Percentiles rank a stretch among this genome's conserved stretches.
These are phyloP conservation scores for Furcasterigmium furcatum DNA, from an alignment of 2,329 filamentous ascomycete species.

Conservation along the genomic window DNA sequence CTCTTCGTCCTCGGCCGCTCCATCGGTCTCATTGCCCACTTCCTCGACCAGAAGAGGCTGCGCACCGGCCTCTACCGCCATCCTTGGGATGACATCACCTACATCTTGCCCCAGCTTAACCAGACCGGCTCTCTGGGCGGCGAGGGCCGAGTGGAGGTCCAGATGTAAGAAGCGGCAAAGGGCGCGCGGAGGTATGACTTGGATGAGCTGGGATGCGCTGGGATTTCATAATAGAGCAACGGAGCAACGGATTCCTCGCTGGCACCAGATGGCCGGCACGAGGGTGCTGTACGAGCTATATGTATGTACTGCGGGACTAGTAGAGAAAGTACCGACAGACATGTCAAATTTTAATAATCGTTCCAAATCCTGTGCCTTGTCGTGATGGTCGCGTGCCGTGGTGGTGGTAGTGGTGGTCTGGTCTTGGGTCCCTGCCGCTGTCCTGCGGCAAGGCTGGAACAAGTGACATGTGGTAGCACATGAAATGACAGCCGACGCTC, in stretches of 20 bases:
- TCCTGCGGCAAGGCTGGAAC: too few species aligned
- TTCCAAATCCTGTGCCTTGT: neutral
- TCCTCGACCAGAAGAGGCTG: constrained; percentile 99
- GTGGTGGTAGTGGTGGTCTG: too few species aligned
- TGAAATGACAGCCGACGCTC: too few species aligned
- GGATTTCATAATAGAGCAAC: constrained; percentile 6
- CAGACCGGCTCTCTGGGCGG: constrained; percentile 62
- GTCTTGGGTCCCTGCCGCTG: too few species aligned
- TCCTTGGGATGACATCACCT: constrained; percentile 98
- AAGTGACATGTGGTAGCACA: too few species aligned
- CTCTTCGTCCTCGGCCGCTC: constrained; percentile 95
- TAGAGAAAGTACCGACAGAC: neutral
- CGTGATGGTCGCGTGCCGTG: too few species aligned
- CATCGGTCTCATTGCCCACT: constrained; percentile 99
- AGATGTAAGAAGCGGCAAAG: constrained; percentile 49
- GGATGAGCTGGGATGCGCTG: neutral
- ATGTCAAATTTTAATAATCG: constrained; percentile 1
- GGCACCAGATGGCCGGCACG: constrained; percentile 5
- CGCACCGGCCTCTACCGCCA: constrained; percentile 98
- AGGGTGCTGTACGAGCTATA: constrained; percentile 23
- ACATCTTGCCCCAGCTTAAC: constrained; percentile 81
- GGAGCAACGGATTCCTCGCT: constrained; percentile 4
- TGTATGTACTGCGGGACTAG: constrained; percentile 21
- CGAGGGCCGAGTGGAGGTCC: constrained; percentile 88
- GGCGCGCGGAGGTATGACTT: constrained; percentile 9